Base-by-base conservation (phyloP, 2,329 filamentous ascomycete species). In the Passalora sequoiae region DNA sequence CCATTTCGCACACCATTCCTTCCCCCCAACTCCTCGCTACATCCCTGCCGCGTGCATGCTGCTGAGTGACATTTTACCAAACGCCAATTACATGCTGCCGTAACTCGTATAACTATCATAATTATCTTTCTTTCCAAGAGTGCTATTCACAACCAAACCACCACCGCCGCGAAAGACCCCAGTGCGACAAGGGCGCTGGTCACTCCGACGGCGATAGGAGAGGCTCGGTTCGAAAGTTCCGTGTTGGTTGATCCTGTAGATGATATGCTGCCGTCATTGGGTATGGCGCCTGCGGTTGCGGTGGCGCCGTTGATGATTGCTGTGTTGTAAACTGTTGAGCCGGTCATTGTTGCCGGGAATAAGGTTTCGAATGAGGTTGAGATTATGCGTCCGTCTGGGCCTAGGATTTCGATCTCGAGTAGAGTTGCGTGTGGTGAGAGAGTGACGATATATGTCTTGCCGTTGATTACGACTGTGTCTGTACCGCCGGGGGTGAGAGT, bases 271-370 rank as follows among this genome's bases (percentile, higher is more conserved):
- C 17, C 29, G 21, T 17, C 17, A 20, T 39, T 46, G 10, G 25
- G 30, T 16, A 39, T 35, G 9, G 46, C 43, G 10, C 37, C 41
- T 24, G 17, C 38, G 8, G 43, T 53, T 6, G 48, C 43, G 16
- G 44, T 28, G 5, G 41, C 27, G 9, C 40, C 31, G 10, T 21
- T 17, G 19, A 36, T 25, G 12, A 20, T 32, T 2, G 45, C 39
- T 5, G 53, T 56, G 13, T 50, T 54, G 29, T 44, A 51, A 3
- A 48, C 43, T 4, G 55, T 60, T 6, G 39, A 20, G 15, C 49
- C 29, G 1, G 63, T 64, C 16, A 58, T 62, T 3, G 64, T 65
- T 1, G 65, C 67, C 4, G 67, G 66, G 46, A 69, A 68, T 8
- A 71, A 51, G 0, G 62, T 65, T 48, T 64, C 56, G 40, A 47